Evolutionary conservation across 2,329 filamentous ascomycete species (phyloP), one percentile per base, ranked within the genome.

Genomic region (Pseudocercospora crystallina): DNA sequence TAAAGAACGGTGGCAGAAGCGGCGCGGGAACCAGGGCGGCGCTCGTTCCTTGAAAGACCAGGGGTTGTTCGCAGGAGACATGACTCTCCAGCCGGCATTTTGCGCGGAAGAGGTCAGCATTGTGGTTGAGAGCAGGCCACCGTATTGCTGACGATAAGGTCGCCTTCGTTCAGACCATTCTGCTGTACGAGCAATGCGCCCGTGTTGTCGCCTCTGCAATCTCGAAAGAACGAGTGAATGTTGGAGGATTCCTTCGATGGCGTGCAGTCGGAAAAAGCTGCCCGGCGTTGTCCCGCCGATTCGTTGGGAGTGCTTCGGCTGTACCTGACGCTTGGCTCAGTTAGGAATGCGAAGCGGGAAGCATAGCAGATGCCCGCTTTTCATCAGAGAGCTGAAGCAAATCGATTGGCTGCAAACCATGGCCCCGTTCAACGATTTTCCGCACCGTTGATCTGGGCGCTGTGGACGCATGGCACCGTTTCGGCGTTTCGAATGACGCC

Each of bases 401-500:
- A n/a, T n/a, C n/a, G n/a, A n/a, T n/a, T n/a, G n/a, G n/a, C n/a
- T n/a, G n/a, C n/a, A n/a, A n/a, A n/a, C n/a, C n/a, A n/a, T n/a
- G n/a, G n/a, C n/a, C n/a, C n/a, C n/a, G n/a, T n/a, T n/a, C n/a
- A n/a, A n/a, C n/a, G n/a, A n/a, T 11, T 32, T 17, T 13, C 9
- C 20, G 13, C 10, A 39, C 11, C 36, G 36, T 7, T 15, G 14
- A 39, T 17, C 32, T 12, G 40, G 40, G 39, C 31, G 41, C 14
- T 26, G 20, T 26, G 29, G 17, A 43, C 13, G 29, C 13, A 31
- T 33, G 26, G 13, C 26, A 37, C 31, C 30, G 41, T 34, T 43
- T 33, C 13, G 15, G 20, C 40, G 39, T 43, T 31, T 43, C 40
- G 40, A 15, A 41, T 42, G 20, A 31, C 39, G 39, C 39, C 39